Base-by-base conservation (phyloP, 106 monocot genomes). In the Posidonia australis region DNA sequence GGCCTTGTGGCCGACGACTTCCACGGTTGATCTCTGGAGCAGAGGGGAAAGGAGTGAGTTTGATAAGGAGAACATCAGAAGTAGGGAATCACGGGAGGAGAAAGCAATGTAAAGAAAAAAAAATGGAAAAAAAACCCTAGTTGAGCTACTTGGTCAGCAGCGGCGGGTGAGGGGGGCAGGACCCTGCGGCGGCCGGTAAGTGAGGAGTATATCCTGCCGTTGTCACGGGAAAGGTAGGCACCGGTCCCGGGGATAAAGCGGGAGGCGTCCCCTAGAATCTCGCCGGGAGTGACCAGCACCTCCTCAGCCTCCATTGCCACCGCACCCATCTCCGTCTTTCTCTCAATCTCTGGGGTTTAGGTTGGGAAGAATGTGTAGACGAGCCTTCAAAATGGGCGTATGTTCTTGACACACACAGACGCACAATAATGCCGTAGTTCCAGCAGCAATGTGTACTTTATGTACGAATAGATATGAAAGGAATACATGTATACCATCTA, bases 1-100 rank as follows among this genome's bases (percentile, higher is more conserved):
- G 42, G 84, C 66, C 78, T 87, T 92, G 74, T 79, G 80, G 14
- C 92, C 87, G 13, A 87, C 78, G 18, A 96, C 79, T 60, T 85
- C 84, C 47, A 90, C 77, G 9, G 62, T 79, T 24, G 72, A 54
- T 46, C 84, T 82, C 89, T 94, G 74, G 17, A 72, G 13, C 29
- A 65, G 10, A 49, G 16, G 36, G 5, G 29, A 57, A 54, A 13
- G 28, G 48, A 49, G 1, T 49, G 36, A 49, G 9, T 49, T 49
- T 49, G n/a, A 49, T n/a, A 16, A 49, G 48, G 12, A 49, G 14
- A 7, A 45, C 11, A 14, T 0, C 16, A 49, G n/a, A 49, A 60
- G 30, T 7, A 3, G 30, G 6, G 30, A 60, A 14, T 5, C 9
- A 4, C 13, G 30, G 31, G 30, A 7, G 17, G 18, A 16, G 61